phyloP scores from a whole-genome alignment of 2,329 filamentous ascomycete species.

The Capronia epimyces region DNA sequence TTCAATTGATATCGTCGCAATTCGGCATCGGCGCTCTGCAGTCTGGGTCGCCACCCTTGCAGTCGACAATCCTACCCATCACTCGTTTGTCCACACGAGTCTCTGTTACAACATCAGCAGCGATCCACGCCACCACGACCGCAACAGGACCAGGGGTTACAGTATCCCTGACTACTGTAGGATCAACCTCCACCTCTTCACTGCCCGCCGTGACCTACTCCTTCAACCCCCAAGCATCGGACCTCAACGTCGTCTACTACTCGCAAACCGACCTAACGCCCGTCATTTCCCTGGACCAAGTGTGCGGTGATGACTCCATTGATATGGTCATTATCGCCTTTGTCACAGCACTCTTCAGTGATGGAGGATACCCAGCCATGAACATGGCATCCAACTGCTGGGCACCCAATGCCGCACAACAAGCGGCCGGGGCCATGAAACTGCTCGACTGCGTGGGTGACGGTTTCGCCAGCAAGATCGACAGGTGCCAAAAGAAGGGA shows the following conservation, averaged over 20 bases:
- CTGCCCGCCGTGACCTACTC: constrained; percentile 1
- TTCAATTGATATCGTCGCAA: constrained; percentile 8
- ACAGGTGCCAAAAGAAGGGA: constrained; percentile 37
- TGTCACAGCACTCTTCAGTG: constrained; percentile 24
- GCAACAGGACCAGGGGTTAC: background rate
- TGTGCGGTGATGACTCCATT: constrained; percentile 30
- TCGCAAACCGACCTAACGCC: constrained; percentile 28
- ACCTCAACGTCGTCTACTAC: constrained; percentile 30
- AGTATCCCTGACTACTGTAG: background rate
- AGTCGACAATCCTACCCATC: constrained; percentile 11
- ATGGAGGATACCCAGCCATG: constrained; percentile 26
- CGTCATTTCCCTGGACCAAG: constrained; percentile 21
- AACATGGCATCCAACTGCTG: constrained; percentile 31
- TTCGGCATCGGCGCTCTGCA: constrained; percentile 7
- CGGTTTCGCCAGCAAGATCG: constrained; percentile 26
- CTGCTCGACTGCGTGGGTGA: constrained; percentile 28
- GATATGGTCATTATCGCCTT: constrained; percentile 34
- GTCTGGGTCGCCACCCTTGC: background rate
- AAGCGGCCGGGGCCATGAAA: constrained; percentile 26
- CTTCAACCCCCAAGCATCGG: constrained; percentile 18
- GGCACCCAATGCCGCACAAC: constrained; percentile 21
- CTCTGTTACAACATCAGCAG: background rate
- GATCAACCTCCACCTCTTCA: background rate
- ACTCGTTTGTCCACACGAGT: constrained; percentile 1
- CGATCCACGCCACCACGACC: background rate